Conservation (phyloP, 352 stramenopile species). For the Globisporangium emineosum region DNA sequence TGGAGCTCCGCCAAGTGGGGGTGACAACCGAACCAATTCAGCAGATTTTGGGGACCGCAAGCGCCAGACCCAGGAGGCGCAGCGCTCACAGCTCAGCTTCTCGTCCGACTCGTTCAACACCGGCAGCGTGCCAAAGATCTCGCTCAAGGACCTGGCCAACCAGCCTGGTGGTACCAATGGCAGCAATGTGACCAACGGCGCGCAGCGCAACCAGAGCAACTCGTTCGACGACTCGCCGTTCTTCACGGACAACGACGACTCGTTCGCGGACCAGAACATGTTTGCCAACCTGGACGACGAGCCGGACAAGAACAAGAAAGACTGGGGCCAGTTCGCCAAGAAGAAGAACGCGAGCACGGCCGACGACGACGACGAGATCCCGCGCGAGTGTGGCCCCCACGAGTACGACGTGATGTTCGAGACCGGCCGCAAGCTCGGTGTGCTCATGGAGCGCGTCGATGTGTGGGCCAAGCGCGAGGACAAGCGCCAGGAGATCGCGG, state of each 20-base stretch:
- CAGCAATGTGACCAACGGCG: constrained; percentile 17
- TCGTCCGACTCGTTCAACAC: constrained; percentile 45
- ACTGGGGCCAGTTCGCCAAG: constrained; percentile 18
- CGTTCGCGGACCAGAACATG: constrained; percentile 53
- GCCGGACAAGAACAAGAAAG: constrained; percentile 18
- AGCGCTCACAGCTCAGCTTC: constrained; percentile 56
- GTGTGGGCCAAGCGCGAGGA: constrained; percentile 53
- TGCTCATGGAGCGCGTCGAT: constrained; percentile 80
- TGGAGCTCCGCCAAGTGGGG: neutral
- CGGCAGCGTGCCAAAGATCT: constrained; percentile 31
- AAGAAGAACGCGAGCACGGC: neutral
- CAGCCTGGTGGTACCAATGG: constrained; percentile 10
- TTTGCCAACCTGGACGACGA: constrained; percentile 72
- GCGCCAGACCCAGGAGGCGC: constrained; percentile 61
- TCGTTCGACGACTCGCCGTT: constrained; percentile 50
- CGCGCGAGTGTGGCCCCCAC: constrained; percentile 36
- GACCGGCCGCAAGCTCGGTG: constrained; percentile 69
- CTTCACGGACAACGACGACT: constrained; percentile 58
- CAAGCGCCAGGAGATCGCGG: constrained; percentile 53
- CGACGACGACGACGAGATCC: constrained; percentile 21
- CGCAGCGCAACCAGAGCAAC: constrained; percentile 10
- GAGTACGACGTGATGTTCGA: constrained; percentile 83
- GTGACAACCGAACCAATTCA: neutral
- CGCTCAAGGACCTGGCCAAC: constrained; percentile 33
- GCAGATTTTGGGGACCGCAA: constrained; percentile 31